These are phyloP conservation scores for Eutreptiella sp. DNA, from an alignment of 208 protist genomes.

Conservation along the genomic window DNA sequence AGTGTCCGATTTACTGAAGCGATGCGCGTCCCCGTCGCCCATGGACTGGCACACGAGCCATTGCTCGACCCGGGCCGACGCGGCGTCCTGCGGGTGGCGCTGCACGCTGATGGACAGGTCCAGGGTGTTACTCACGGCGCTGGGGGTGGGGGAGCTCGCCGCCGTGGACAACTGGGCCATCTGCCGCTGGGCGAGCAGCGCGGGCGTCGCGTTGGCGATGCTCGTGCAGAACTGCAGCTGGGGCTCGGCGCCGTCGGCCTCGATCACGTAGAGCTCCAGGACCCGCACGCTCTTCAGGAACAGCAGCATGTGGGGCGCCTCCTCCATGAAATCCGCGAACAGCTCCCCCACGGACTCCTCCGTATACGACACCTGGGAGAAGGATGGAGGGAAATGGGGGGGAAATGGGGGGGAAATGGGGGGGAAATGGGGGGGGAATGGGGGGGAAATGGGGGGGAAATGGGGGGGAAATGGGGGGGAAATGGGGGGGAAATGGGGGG, in stretches of 20 bases:
- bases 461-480: too few species aligned
- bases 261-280: conserved; percentile 6
- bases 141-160: too few species aligned
- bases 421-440: too few species aligned
- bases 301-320: not conserved
- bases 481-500: too few species aligned
- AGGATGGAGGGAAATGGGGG: not conserved
- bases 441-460: too few species aligned
- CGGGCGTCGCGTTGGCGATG: not conserved
- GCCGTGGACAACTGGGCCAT: too few species aligned
- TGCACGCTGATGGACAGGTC: too few species aligned
- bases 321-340: not conserved
- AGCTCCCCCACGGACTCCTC: not conserved
- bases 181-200: too few species aligned
- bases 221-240: not conserved
- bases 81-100: not conserved
- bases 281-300: conserved; percentile 8
- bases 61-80: not conserved
- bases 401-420: not conserved
- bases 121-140: too few species aligned
- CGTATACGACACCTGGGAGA: too few species aligned
- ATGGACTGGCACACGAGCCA: conserved; percentile 10
- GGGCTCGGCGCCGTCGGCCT: not conserved
- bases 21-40: not conserved
- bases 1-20: not conserved